Evolutionary conservation across 306 rosid genomes (phyloP), one percentile per base, ranked within the genome.

Genomic region (Canavalia ensiformis): DNA sequence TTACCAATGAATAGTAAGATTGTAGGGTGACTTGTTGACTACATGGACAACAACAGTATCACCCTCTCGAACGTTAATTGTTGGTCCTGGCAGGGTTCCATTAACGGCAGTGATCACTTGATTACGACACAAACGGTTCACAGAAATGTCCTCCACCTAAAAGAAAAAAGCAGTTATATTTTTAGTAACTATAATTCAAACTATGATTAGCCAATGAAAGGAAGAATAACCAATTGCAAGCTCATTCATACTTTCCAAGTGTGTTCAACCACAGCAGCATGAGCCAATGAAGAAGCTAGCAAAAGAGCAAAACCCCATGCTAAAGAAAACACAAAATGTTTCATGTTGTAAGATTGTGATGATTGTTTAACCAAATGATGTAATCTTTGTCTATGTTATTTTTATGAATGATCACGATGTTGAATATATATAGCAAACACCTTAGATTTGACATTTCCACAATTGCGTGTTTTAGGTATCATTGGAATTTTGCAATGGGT

Each of bases 1-100:
- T 46, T 75, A 86, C 84, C 86, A 86, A 30, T 86, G 86, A 74
- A 86, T 4, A 44, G 84, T 86, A 49, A 86, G 28, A 57, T 86
- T 86, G 44, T 73, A 64, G 3, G 86, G 88, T 77, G 88, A 86
- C 6, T 41, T 55, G 31, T 85, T 85, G 65, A 57, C 1, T 2
- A 68, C 82, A 4, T 86, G 86, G 12, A 82, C 13, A 2, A 86
- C 11, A 42, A 86, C 51, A 54, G 84, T 62, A 44, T 82, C 89
- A 63, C 85, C 85, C 76, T 86, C 89, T 82, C 82, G 46, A 52
- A 62, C 86, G 7, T 68, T 62, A 35, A 78, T 34, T 5, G 82
- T 75, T 8, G 89, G 89, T 39, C 89, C 89, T 6, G 86, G 86
- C 33, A 86, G 28, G 12, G 5, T 68, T 39, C 84, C 82, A 69